Evolutionary conservation across 352 stramenopile species (phyloP).

Genomic region (Peronospora belbahrii): DNA sequence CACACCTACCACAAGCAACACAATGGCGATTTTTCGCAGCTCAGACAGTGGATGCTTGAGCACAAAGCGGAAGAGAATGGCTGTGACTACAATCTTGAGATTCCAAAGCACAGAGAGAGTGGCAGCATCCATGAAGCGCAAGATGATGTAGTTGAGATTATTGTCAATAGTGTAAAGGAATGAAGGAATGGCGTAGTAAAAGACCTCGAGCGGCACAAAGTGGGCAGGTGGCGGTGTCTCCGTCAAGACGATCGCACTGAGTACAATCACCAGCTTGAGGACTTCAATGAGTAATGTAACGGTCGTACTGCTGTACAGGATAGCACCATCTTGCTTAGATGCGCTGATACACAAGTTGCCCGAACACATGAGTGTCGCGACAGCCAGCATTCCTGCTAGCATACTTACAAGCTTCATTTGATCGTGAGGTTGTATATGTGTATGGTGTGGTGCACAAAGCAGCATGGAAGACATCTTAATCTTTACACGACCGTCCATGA

Average conservation of each 20-base stretch:
- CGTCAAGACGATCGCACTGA: conserved; percentile 34
- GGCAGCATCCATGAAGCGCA: conserved; percentile 78
- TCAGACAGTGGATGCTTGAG: conserved; percentile 64
- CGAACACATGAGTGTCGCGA: conserved; percentile 64
- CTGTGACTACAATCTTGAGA: conserved; percentile 83
- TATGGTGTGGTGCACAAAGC: background rate
- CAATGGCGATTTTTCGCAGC: conserved; percentile 68
- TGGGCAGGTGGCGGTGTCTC: conserved; percentile 30
- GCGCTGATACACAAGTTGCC: conserved; percentile 82
- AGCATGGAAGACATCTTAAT: background rate
- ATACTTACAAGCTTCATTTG: conserved; percentile 38
- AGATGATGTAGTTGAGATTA: conserved; percentile 85
- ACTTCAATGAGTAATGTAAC: conserved; percentile 83
- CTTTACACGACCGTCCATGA: too few relatives aligned
- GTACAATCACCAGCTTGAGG: conserved; percentile 58
- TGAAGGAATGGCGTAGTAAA: conserved; percentile 78
- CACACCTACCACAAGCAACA: conserved; percentile 67
- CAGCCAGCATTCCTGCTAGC: conserved; percentile 53
- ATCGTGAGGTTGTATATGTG: background rate
- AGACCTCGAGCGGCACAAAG: conserved; percentile 44
- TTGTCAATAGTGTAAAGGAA: conserved; percentile 85
- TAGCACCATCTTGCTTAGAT: conserved; percentile 67
- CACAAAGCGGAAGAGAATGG: conserved; percentile 77
- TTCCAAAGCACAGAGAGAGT: conserved; percentile 86
- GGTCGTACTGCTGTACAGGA: conserved; percentile 78